These are phyloP conservation scores for Teunomyces aglyptinius DNA, from an alignment of 805 yeast genomes.

Conservation along the genomic window DNA sequence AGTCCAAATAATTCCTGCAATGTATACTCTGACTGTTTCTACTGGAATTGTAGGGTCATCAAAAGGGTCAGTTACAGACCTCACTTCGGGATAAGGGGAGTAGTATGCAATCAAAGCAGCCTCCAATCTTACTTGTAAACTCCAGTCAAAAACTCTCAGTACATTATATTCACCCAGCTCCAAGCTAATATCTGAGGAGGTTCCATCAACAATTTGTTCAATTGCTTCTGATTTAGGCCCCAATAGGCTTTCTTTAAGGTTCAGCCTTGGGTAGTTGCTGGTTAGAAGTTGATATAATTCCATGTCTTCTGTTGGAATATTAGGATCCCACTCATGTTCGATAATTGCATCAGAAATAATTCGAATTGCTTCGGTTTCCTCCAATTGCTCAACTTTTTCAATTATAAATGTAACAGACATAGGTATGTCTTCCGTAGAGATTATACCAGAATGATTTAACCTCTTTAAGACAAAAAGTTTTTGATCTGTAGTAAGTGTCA, in stretches of 20 bases:
- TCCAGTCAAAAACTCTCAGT: constrained; percentile 26
- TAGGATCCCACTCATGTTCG: constrained; percentile 38
- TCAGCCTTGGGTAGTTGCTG: not conserved
- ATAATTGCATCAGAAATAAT: constrained; percentile 39
- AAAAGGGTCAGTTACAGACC: constrained; percentile 39
- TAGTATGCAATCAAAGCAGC: constrained; percentile 38
- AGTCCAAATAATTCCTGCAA: constrained; percentile 53
- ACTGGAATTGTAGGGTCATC: constrained; percentile 33
- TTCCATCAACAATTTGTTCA: constrained; percentile 18
- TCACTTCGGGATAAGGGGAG: constrained; percentile 42
- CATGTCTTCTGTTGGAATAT: constrained; percentile 29
- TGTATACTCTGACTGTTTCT: constrained; percentile 50
- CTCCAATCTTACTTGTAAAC: constrained; percentile 34
- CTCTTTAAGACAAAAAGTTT: constrained; percentile 26
- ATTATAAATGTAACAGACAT: constrained; percentile 36
- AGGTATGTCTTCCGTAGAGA: constrained; percentile 28
- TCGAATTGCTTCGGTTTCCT: constrained; percentile 37
- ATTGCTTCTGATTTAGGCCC: not conserved
- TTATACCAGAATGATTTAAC: constrained; percentile 25
- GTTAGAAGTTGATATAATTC: constrained; percentile 22
- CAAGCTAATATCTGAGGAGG: too few species aligned
- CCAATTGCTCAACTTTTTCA: constrained; percentile 34
- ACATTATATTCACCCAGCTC: too few species aligned
- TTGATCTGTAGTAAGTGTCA: constrained; percentile 21
- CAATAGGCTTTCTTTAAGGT: not conserved